These are phyloP conservation scores for Lodderomyces metapsilosis DNA, from an alignment of 1,139 yeast genomes.

Conservation along the genomic window DNA sequence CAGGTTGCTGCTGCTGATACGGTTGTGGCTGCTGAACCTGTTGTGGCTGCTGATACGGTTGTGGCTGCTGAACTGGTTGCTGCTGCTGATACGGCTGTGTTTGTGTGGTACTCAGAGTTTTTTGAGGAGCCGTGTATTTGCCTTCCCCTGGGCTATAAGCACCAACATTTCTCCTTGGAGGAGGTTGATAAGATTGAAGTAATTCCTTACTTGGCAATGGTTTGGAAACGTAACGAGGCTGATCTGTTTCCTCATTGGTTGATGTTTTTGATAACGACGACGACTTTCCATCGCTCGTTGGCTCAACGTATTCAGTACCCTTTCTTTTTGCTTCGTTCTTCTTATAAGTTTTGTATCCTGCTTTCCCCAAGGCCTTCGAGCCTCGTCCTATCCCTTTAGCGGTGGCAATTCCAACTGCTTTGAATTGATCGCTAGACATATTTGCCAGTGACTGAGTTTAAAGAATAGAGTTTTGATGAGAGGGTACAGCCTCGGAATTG, in stretches of 20 bases:
- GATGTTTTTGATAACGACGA: background rate
- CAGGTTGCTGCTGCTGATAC: too few relatives aligned
- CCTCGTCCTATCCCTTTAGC: conserved; percentile 52
- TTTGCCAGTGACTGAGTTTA: background rate
- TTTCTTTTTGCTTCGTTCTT: conserved; percentile 31
- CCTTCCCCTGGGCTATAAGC: conserved; percentile 15
- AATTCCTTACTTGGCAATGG: conserved; percentile 22
- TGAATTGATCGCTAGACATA: conserved; percentile 41
- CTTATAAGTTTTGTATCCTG: conserved; percentile 51
- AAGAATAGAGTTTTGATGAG: background rate
- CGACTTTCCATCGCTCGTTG: conserved; percentile 6
- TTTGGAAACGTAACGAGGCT: background rate
- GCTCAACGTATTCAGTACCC: conserved; percentile 17
- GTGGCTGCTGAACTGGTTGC: too few relatives aligned
- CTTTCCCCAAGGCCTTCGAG: conserved; percentile 45
- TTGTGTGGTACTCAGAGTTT: conserved; percentile 8
- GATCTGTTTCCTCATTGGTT: background rate
- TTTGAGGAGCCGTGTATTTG: conserved; percentile 10
- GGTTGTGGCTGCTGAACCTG: too few relatives aligned
- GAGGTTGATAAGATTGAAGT: conserved; percentile 33
- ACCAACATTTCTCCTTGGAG: conserved; percentile 36
- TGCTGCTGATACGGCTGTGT: conserved; percentile 11
- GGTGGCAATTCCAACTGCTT: conserved; percentile 46
- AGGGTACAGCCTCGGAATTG: background rate
- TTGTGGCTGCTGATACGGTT: conserved; percentile 8